A percentile compares a stretch with the other conserved stretches of the same genome.
phyloP scores from a whole-genome alignment of 2,329 filamentous ascomycete genomes.

The Fusarium pseudocircinatum region DNA sequence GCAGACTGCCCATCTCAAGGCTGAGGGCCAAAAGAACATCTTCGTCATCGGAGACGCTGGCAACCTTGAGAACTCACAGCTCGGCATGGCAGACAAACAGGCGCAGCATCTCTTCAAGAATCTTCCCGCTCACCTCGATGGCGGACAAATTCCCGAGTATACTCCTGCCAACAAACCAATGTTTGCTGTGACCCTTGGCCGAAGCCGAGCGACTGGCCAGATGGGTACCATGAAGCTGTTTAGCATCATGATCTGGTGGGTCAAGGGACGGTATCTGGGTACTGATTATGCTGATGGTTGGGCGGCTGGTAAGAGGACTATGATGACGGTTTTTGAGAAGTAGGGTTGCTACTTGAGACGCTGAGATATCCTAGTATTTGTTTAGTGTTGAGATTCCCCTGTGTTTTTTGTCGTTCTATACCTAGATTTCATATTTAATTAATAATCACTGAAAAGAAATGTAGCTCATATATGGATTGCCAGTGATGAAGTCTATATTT shows the following conservation, averaged over 20 bases:
- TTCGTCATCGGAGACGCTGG: slow-evolving; percentile 58
- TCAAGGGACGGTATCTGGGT: slow-evolving; percentile 52
- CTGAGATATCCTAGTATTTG: neutral
- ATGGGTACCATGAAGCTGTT: slow-evolving; percentile 51
- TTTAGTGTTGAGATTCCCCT: neutral
- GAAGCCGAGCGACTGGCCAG: slow-evolving; percentile 52
- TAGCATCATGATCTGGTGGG: slow-evolving; percentile 50
- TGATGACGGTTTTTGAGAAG: slow-evolving; percentile 47
- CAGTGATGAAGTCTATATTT: neutral
- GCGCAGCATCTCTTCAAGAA: slow-evolving; percentile 47
- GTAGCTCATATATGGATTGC: too few relatives aligned
- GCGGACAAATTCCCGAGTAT: slow-evolving; percentile 46
- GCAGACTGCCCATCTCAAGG: slow-evolving; percentile 51
- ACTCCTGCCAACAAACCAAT: slow-evolving; percentile 42
- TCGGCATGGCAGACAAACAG: slow-evolving; percentile 47
- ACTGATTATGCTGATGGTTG: slow-evolving; percentile 45
- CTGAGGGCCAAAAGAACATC: slow-evolving; percentile 50
- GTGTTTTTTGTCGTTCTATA: slow-evolving; percentile 1
- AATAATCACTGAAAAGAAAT: neutral
- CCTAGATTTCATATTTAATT: neutral
- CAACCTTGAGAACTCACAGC: slow-evolving; percentile 51
- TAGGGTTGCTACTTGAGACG: slow-evolving; percentile 6
- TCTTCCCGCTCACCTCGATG: slow-evolving; percentile 48
- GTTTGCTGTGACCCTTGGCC: slow-evolving; percentile 53
- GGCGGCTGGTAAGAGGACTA: slow-evolving; percentile 49